These are phyloP conservation scores for Bryum argenteum DNA, from an alignment of 225 moss, liverwort and hornwort species.

Conservation along the genomic window DNA sequence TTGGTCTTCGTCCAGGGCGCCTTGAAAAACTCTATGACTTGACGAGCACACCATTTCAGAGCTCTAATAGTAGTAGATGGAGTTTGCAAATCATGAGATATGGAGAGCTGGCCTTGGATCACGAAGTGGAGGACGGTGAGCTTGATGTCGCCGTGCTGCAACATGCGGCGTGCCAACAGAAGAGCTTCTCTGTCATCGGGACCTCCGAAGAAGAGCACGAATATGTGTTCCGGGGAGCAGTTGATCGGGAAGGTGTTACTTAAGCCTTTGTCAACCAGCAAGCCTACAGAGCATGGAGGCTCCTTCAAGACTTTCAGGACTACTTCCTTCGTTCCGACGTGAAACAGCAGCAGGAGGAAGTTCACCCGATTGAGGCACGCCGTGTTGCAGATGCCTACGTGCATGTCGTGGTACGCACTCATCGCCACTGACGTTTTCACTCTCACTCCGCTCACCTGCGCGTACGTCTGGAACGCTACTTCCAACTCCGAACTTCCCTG, in stretches of 20 bases:
- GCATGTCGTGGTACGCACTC: constrained; percentile 58
- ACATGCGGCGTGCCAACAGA: constrained; percentile 62
- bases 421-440: constrained; percentile 42
- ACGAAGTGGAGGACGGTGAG: constrained; percentile 70
- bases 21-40: constrained; percentile 37
- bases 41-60: constrained; percentile 10
- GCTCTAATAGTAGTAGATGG: constrained; percentile 9
- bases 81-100: constrained; percentile 13
- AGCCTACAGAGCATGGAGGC: constrained; percentile 66
- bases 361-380: constrained; percentile 54
- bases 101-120: constrained; percentile 30
- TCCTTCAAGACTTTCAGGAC: constrained; percentile 39
- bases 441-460: constrained; percentile 45
- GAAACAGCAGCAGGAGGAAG: constrained; percentile 70
- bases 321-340: constrained; percentile 53
- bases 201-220: constrained; percentile 71
- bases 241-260: constrained; percentile 29
- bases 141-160: constrained; percentile 44
- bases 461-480: constrained; percentile 55
- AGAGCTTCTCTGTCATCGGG: constrained; percentile 80
- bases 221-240: constrained; percentile 39
- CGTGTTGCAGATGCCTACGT: constrained; percentile 60
- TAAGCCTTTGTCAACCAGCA: constrained; percentile 62
- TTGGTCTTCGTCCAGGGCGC: constrained; percentile 38
- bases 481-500: constrained; percentile 41